Evolutionary conservation across 495 filamentous ascomycete species (phyloP).

Genomic region (Aspergillus affinis): DNA sequence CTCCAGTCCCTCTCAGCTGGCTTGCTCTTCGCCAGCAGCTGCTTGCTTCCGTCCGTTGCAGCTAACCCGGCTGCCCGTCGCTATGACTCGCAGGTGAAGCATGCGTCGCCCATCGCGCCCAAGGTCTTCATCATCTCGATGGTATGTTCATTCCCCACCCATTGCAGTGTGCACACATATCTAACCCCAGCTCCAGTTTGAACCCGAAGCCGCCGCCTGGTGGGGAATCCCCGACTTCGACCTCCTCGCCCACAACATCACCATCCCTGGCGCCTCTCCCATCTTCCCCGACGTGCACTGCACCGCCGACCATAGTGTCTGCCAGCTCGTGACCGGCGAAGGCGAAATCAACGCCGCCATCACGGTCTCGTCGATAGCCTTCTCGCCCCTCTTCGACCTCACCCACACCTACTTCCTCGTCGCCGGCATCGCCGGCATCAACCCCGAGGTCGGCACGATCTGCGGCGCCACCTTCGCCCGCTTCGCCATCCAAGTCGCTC

Average conservation of each 20-base stretch:
- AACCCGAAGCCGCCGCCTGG: conserved; percentile 67
- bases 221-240: conserved; percentile 61
- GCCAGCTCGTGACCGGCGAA: conserved; percentile 60
- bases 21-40: conserved; percentile 17
- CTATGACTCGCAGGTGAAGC: conserved; percentile 2
- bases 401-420: conserved; percentile 67
- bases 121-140: conserved; percentile 72
- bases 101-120: conserved; percentile 47
- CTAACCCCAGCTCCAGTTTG: conserved; percentile 49
- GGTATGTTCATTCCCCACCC: conserved; percentile 38
- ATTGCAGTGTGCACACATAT: conserved; percentile 4
- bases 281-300: conserved; percentile 66
- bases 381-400: conserved; percentile 64
- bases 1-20: conserved; percentile 15
- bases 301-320: conserved; percentile 54
- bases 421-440: conserved; percentile 72
- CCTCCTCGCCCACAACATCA: conserved; percentile 62
- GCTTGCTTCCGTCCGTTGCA: conserved; percentile 11
- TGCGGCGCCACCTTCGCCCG: conserved; percentile 63
- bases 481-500: conserved; percentile 68
- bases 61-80: conserved; percentile 2
- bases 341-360: conserved; percentile 74
- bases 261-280: conserved; percentile 64
- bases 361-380: conserved; percentile 57
- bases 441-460: conserved; percentile 62